phyloP scores from a whole-genome alignment of 2,329 filamentous ascomycete genomes.

The Pezicula radicicola region DNA sequence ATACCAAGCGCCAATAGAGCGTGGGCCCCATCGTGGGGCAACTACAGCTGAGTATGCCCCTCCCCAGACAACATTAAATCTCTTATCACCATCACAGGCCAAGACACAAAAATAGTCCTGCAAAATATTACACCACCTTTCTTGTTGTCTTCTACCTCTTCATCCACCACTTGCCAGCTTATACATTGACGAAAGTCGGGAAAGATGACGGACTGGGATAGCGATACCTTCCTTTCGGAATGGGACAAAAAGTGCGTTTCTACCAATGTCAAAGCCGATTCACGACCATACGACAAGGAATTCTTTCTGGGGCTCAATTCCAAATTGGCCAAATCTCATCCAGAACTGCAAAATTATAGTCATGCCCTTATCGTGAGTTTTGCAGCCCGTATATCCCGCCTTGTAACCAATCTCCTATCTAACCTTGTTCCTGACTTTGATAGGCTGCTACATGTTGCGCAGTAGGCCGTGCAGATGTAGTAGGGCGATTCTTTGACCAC shows the following conservation, averaged over 20 bases:
- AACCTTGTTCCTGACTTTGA: background rate
- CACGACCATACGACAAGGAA: background rate
- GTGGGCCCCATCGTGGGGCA: too few species aligned
- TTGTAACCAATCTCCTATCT: background rate
- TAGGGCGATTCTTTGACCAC: slow-evolving; percentile 4
- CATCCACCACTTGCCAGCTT: too few species aligned
- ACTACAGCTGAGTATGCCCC: too few species aligned
- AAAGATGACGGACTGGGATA: background rate
- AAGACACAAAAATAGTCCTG: too few species aligned
- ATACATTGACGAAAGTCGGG: background rate
- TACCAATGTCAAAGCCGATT: background rate
- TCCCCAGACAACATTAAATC: too few species aligned
- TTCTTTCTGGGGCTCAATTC: background rate
- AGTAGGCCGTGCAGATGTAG: slow-evolving; percentile 1
- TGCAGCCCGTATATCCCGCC: too few species aligned
- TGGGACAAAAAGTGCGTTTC: background rate
- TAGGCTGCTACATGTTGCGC: slow-evolving; percentile 2
- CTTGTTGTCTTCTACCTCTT: too few species aligned
- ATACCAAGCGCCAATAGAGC: too few species aligned
- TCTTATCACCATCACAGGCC: too few species aligned
- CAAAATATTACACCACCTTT: too few species aligned
- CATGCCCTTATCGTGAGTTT: background rate
- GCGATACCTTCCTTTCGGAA: slow-evolving; percentile 1
- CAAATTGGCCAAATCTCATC: background rate
- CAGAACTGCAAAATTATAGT: background rate